Conservation (phyloP, 331 rosid species). For the Pyrus hybrid region DNA sequence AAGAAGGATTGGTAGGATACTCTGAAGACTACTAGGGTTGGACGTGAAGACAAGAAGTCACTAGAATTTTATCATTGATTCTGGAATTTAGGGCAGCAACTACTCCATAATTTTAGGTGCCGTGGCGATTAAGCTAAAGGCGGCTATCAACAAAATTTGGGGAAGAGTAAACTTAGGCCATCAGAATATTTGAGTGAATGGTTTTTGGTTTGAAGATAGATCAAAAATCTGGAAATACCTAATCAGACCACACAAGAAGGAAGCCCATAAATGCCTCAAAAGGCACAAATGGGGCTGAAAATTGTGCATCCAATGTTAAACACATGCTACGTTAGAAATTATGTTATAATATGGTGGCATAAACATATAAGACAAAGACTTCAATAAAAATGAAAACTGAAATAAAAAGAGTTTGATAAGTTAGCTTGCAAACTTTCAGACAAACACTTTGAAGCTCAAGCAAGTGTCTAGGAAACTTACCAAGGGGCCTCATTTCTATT, state of each 20-base stretch:
- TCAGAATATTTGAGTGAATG: not conserved
- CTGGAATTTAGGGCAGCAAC: not conserved
- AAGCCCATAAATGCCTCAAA: not conserved
- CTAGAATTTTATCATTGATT: not conserved
- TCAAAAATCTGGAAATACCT: not conserved
- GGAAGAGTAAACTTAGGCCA: not conserved
- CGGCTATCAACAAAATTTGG: not conserved
- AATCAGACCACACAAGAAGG: not conserved
- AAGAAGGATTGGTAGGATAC: not conserved
- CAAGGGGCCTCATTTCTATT: not conserved
- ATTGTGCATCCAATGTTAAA: not conserved
- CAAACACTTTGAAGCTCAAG: not conserved
- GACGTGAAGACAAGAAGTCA: not conserved
- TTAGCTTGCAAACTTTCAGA: not conserved
- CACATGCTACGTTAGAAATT: not conserved
- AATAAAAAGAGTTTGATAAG: not conserved
- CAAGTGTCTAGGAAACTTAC: not conserved
- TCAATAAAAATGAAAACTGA: not conserved
- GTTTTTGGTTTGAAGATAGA: not conserved
- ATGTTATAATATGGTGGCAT: not conserved
- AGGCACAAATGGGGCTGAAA: not conserved
- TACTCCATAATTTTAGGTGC: not conserved
- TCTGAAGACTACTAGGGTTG: not conserved
- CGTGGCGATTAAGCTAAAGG: not conserved
- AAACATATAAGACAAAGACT: not conserved